Evolutionary conservation across 768 basidiomycete species (phyloP).

Genomic region (Xerocomellus intermedius): DNA sequence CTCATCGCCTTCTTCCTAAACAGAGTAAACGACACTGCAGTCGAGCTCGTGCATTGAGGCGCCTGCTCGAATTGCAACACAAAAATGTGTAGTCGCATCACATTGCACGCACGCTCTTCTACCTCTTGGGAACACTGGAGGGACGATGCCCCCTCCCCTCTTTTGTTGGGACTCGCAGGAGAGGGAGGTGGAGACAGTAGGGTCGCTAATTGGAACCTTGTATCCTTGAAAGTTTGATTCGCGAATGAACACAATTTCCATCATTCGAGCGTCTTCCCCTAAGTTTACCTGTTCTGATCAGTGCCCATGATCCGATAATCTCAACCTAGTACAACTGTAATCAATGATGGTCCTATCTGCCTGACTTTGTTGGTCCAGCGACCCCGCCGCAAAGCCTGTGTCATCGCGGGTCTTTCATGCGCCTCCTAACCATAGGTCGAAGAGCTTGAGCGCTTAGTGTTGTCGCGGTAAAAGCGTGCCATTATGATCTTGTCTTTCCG

Average conservation of each 20-base stretch:
- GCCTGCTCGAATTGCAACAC: slow-evolving; percentile 13
- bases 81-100: slow-evolving; percentile 17
- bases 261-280: background rate
- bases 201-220: slow-evolving; percentile 23
- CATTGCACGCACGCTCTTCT: slow-evolving; percentile 28
- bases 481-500: background rate
- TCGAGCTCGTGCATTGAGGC: slow-evolving; percentile 29
- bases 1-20: background rate
- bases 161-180: slow-evolving; percentile 26
- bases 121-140: slow-evolving; percentile 24
- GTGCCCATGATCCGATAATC: too few species aligned
- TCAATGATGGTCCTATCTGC: too few species aligned
- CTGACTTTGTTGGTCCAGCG: too few species aligned
- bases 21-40: slow-evolving; percentile 38
- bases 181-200: slow-evolving; percentile 22
- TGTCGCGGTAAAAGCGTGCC: too few species aligned
- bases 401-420: background rate
- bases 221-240: slow-evolving; percentile 22
- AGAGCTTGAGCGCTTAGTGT: too few species aligned
- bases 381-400: too few species aligned
- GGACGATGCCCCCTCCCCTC: slow-evolving; percentile 17
- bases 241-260: slow-evolving; percentile 14
- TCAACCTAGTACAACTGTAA: too few species aligned
- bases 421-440: background rate
- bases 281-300: background rate